Base-by-base conservation (phyloP, 768 basidiomycete species). In the Hortiboletus flavorubellus region DNA sequence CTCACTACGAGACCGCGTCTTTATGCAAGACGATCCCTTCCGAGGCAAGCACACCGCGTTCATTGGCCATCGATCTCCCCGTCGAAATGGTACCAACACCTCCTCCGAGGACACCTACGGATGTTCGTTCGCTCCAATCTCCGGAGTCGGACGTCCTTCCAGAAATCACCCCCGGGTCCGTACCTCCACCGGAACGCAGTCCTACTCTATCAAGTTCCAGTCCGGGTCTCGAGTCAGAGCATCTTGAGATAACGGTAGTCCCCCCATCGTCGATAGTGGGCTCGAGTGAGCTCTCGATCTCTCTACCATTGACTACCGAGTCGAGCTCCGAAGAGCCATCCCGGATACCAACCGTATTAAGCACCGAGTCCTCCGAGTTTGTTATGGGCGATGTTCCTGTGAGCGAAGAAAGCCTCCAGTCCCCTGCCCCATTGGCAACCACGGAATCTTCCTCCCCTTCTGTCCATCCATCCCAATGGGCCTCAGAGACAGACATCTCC, bases 401-500 rank as follows among this genome's bases (percentile, higher is more conserved):
- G 31, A 71, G 71, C 49, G 69, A 61, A 70, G 56, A 54, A n/a
- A 40, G 70, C 38, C 5, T 72, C 5, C 67, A 65, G 14, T 73
- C 73, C 3, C 69, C 72, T 4, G 65, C 66, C 2, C 75, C 77
- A 18, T 72, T 66, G 56, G 62, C 59, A 9, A 66, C 57, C n/a
- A 60, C 66, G 67, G 18, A 79, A 72, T 56, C 77, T 64, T 56
- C 72, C 64, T 56, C 72, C 48, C 63, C 77, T 48, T 71, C 77
- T 39, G 57, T 79, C 54, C 68, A 72, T 45, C 71, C 72, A 53
- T 75, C 78, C 42, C 61, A 75, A 26, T 91, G 87, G 86, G 83
- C 79, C 3, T 67, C 78, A 3, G 84, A 84, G 62, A 86, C 84
- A 0, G 83, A 89, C 51, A 65, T 76, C 10, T 86, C 90, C 0